Evolutionary conservation across 2,329 filamentous ascomycete species (phyloP).

Genomic region (Ascomycota sp.): DNA sequence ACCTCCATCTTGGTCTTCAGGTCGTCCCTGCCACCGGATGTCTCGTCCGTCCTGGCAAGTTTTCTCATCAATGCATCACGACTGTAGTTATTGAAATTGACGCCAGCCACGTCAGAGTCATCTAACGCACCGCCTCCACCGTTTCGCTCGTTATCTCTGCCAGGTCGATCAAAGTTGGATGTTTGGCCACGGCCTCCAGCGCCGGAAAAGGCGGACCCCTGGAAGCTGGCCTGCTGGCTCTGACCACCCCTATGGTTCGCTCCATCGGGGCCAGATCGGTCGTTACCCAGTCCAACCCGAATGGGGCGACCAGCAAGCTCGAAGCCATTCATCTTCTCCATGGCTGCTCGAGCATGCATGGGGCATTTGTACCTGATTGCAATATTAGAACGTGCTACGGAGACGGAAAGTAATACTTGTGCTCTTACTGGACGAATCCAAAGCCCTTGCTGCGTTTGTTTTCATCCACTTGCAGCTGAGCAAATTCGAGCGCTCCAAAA

Average conservation of each 20-base stretch:
- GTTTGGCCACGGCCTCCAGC: slow-evolving; percentile 69
- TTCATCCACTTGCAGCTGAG: slow-evolving; percentile 93
- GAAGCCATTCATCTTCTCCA: slow-evolving; percentile 99
- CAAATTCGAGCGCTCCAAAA: slow-evolving; percentile 93
- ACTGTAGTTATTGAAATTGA: slow-evolving; percentile 99
- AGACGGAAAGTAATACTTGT: background rate
- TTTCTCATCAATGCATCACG: slow-evolving; percentile 97
- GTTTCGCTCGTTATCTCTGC: slow-evolving; percentile 76
- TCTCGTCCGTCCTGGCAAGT: slow-evolving; percentile 85
- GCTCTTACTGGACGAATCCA: slow-evolving; percentile 89
- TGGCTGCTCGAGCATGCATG: slow-evolving; percentile 73
- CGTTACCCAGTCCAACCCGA: slow-evolving; percentile 95
- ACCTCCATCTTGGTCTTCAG: slow-evolving; percentile 61
- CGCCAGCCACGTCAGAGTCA: slow-evolving; percentile 90
- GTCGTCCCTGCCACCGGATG: slow-evolving; percentile 43
- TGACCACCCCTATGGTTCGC: slow-evolving; percentile 82
- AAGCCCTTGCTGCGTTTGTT: slow-evolving; percentile 79
- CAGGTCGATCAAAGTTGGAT: slow-evolving; percentile 78
- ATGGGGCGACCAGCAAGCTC: slow-evolving; percentile 94
- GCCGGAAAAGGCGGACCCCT: slow-evolving; percentile 82
- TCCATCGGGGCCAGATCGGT: slow-evolving; percentile 98
- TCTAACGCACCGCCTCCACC: slow-evolving; percentile 87
- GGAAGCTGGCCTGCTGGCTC: slow-evolving; percentile 52
- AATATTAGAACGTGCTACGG: background rate
- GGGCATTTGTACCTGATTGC: slow-evolving; percentile 62